Percentiles rank a stretch among this genome's conserved stretches.
Conservation (phyloP, 345 rosid genomes). For the Corymbia maculata region DNA sequence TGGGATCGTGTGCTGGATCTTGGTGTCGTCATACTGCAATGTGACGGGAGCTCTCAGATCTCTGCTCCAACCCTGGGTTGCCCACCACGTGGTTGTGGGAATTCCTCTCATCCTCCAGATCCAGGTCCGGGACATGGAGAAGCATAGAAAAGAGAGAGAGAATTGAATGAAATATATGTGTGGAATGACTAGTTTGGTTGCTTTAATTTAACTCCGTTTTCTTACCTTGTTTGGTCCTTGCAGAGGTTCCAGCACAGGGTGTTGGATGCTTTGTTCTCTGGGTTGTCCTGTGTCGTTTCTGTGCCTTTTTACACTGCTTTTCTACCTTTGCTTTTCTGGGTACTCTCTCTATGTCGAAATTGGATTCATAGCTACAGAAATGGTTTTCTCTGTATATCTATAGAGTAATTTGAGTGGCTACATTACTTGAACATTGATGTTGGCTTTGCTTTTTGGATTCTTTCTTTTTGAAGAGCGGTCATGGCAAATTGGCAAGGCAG, state of each 20-base stretch:
- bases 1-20: conserved; percentile 68
- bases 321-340: conserved; percentile 98
- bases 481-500: conserved; percentile 95
- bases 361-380: background rate
- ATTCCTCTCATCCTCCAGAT: conserved; percentile 56
- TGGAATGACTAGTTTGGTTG: background rate
- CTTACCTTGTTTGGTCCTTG: background rate
- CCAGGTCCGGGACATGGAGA: conserved; percentile 44
- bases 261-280: conserved; percentile 79
- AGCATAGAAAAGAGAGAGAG: background rate
- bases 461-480: conserved; percentile 60
- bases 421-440: background rate
- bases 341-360: conserved; percentile 13
- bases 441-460: background rate
- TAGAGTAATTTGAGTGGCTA: background rate
- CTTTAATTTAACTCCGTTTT: background rate
- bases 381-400: background rate
- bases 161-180: background rate
- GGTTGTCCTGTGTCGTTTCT: conserved; percentile 84
- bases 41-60: conserved; percentile 70
- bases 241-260: conserved; percentile 59
- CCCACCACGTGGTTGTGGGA: conserved; percentile 45
- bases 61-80: conserved; percentile 55
- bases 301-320: conserved; percentile 97
- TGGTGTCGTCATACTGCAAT: conserved; percentile 44